Conservation (phyloP, 2,329 filamentous ascomycete species). For the Talaromyces sp. region DNA sequence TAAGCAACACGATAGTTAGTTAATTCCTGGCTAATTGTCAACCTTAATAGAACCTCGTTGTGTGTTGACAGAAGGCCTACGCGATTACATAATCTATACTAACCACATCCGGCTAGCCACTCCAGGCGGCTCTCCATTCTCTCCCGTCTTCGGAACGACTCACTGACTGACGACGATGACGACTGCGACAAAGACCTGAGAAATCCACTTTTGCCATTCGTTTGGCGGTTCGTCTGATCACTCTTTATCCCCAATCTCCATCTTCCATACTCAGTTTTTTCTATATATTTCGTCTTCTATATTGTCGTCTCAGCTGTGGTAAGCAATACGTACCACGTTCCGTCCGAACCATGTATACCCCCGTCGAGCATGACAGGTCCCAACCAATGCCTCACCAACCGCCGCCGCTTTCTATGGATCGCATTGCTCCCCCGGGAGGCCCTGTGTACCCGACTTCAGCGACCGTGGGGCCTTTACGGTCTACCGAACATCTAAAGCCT, state of each 20-base stretch:
- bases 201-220: background rate
- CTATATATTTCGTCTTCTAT: background rate
- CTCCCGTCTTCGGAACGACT: too few species aligned
- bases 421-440: constrained; percentile 31
- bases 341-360: constrained; percentile 34
- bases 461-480: constrained; percentile 27
- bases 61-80: too few species aligned
- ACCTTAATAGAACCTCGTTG: too few species aligned
- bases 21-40: too few species aligned
- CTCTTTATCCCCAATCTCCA: background rate
- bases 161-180: too few species aligned
- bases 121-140: too few species aligned
- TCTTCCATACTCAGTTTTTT: background rate
- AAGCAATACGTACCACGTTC: constrained; percentile 21
- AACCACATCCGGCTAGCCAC: too few species aligned
- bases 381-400: constrained; percentile 32
- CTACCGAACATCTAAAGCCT: constrained; percentile 34
- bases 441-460: constrained; percentile 34
- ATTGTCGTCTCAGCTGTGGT: background rate
- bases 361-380: constrained; percentile 33
- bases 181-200: too few species aligned
- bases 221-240: too few species aligned
- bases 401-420: constrained; percentile 38
- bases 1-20: too few species aligned
- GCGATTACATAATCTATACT: too few species aligned